A percentile compares a stretch with the other conserved stretches of the same genome.
These are phyloP conservation scores for Wickerhamomyces xylosicus DNA, from an alignment of 805 yeast species.

Conservation along the genomic window DNA sequence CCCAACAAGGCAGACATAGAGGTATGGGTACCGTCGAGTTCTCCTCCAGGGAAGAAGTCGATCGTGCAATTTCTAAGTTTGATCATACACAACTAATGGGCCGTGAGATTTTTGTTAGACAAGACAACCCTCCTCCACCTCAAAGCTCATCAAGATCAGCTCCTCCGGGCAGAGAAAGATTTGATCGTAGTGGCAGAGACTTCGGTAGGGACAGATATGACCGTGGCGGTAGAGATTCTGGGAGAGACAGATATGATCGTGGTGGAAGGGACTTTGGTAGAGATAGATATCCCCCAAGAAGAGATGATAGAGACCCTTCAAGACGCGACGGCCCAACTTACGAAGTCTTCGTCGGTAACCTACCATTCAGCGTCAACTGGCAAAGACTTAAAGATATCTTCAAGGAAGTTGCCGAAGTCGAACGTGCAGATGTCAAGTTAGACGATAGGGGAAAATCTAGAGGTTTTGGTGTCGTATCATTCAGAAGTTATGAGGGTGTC, in stretches of 20 bases:
- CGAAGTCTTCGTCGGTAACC: slow-evolving; percentile 70
- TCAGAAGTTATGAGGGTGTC: slow-evolving; percentile 58
- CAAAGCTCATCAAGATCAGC: slow-evolving; percentile 1
- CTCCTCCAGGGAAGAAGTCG: slow-evolving; percentile 51
- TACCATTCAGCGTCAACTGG: slow-evolving; percentile 80
- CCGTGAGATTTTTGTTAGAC: slow-evolving; percentile 81
- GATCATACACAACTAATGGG: slow-evolving; percentile 59
- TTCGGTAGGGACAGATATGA: slow-evolving; percentile 12
- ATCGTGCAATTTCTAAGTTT: slow-evolving; percentile 56
- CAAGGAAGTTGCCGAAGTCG: slow-evolving; percentile 66
- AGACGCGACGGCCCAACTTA: slow-evolving; percentile 15
- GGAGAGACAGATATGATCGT: slow-evolving; percentile 6
- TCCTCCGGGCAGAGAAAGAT: slow-evolving; percentile 9
- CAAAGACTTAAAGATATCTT: slow-evolving; percentile 79
- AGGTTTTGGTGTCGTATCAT: slow-evolving; percentile 80
- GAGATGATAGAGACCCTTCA: slow-evolving; percentile 1
- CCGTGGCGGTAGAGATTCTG: slow-evolving; percentile 9
- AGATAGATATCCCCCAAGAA: slow-evolving; percentile 14
- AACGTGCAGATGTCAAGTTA: slow-evolving; percentile 68
- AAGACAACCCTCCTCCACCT: slow-evolving; percentile 77
- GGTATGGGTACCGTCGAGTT: slow-evolving; percentile 93
- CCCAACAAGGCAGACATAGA: slow-evolving; percentile 68
- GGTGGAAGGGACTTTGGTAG: slow-evolving; percentile 12
- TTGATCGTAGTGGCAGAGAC: slow-evolving; percentile 7
- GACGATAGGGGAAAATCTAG: slow-evolving; percentile 66